These are phyloP conservation scores for Linanthus parryae DNA, from an alignment of 148 eudicot species.

Conservation along the genomic window DNA sequence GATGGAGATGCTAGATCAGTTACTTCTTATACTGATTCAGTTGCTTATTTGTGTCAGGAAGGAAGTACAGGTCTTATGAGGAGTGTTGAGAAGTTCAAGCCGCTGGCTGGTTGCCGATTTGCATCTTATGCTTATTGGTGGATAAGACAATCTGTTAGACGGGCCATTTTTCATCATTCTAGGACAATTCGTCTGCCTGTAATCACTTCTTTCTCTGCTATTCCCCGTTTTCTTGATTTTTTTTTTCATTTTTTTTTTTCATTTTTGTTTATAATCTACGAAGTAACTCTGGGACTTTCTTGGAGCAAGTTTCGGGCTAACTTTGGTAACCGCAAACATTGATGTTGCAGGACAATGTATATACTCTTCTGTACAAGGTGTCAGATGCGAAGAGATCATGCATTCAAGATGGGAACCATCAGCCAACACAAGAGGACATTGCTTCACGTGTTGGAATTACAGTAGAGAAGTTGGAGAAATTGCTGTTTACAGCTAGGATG, in stretches of 20 bases:
- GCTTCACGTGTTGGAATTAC: slow-evolving; percentile 68
- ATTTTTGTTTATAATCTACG: no score
- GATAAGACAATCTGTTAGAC: slow-evolving; percentile 78
- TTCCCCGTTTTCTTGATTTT: neutral
- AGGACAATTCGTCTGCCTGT: slow-evolving; percentile 89
- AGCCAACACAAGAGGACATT: slow-evolving; percentile 63
- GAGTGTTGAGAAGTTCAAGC: slow-evolving; percentile 85
- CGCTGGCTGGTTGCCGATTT: slow-evolving; percentile 79
- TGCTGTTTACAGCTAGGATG: slow-evolving; percentile 39
- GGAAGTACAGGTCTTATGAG: slow-evolving; percentile 92
- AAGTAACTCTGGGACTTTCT: no score
- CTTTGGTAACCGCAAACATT: neutral
- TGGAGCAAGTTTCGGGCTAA: neutral
- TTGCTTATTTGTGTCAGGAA: slow-evolving; percentile 44
- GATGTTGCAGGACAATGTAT: slow-evolving; percentile 64
- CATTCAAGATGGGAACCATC: slow-evolving; percentile 54
- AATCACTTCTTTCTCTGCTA: slow-evolving; percentile 14
- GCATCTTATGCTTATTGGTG: slow-evolving; percentile 96
- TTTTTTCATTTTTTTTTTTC: neutral
- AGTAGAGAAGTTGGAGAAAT: slow-evolving; percentile 56
- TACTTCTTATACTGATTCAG: no score
- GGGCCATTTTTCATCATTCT: slow-evolving; percentile 77
- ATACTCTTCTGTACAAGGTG: slow-evolving; percentile 67
- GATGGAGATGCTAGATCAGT: no score
- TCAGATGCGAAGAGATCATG: slow-evolving; percentile 55